These are phyloP conservation scores for Phycomyces blakesleeanus DNA, from an alignment of 192 early-diverging fungal species.

Conservation along the genomic window DNA sequence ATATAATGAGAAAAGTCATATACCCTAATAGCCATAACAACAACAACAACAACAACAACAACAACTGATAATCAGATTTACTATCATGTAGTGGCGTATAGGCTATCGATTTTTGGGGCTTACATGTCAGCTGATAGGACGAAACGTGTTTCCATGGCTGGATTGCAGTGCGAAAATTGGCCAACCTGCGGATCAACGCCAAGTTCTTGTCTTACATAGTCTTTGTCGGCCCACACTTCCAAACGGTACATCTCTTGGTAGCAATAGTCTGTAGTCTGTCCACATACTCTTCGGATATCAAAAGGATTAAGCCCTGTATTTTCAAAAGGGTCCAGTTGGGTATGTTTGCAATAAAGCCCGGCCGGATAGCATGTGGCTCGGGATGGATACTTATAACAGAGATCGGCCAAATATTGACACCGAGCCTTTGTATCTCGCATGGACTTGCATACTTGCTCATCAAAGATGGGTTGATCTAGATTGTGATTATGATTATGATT, in stretches of 20 bases:
- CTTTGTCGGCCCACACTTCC: constrained; percentile 72
- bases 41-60: constrained; percentile 35
- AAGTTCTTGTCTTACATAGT: constrained; percentile 70
- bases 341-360: constrained; percentile 31
- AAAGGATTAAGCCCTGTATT: constrained; percentile 61
- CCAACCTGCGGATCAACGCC: constrained; percentile 65
- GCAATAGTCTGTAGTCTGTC: constrained; percentile 73
- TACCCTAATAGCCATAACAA: too few relatives aligned
- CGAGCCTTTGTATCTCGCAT: constrained; percentile 74
- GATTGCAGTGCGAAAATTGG: constrained; percentile 76
- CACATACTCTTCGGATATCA: constrained; percentile 88
- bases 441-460: constrained; percentile 63
- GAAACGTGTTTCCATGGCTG: constrained; percentile 25
- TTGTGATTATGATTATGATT: too few relatives aligned
- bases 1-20: constrained; percentile 20
- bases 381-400: constrained; percentile 81
- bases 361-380: constrained; percentile 82
- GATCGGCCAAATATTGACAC: constrained; percentile 70
- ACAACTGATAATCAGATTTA: too few relatives aligned
- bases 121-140: constrained; percentile 22
- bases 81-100: too few relatives aligned
- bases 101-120: too few relatives aligned
- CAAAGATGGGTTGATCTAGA: constrained; percentile 76
- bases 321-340: constrained; percentile 1
- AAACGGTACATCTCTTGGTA: constrained; percentile 82